Conservation (phyloP, 768 basidiomycete species). For the Imleria badia region DNA sequence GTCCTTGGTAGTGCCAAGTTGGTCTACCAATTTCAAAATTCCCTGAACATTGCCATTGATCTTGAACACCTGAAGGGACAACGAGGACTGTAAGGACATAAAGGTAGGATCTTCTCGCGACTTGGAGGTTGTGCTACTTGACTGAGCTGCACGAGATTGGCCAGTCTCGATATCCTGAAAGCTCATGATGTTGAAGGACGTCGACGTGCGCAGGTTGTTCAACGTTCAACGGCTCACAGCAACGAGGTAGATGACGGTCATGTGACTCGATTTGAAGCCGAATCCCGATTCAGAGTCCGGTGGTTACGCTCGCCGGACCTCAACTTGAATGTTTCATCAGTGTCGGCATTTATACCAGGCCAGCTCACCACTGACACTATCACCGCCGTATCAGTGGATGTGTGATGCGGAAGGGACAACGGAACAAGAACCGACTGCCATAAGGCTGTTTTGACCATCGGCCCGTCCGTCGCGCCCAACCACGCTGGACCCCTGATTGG, state of each 20-base stretch:
- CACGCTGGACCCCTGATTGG: no score
- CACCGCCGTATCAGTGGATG: no score
- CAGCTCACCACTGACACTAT: no score
- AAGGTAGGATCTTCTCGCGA: constrained; percentile 72
- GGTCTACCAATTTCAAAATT: constrained; percentile 94
- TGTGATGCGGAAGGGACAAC: no score
- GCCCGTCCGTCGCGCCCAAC: no score
- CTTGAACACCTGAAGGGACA: constrained; percentile 96
- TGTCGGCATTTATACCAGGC: constrained; percentile 41
- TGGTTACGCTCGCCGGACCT: no score
- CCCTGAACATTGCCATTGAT: constrained; percentile 97
- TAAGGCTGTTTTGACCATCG: no score
- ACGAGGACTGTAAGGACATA: constrained; percentile 68
- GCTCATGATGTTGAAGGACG: constrained; percentile 37
- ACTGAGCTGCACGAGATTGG: constrained; percentile 30
- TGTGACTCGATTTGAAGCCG: neutral
- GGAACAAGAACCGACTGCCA: no score
- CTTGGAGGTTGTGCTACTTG: constrained; percentile 33
- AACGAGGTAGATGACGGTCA: constrained; percentile 1
- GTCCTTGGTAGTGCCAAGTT: constrained; percentile 84
- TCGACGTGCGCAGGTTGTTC: neutral
- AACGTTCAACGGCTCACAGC: constrained; percentile 2
- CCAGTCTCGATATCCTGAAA: constrained; percentile 53
- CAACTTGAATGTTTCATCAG: no score
- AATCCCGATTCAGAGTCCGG: no score